phyloP scores from a whole-genome alignment of 495 filamentous ascomycete species.

The Endocarpon pusillum region DNA sequence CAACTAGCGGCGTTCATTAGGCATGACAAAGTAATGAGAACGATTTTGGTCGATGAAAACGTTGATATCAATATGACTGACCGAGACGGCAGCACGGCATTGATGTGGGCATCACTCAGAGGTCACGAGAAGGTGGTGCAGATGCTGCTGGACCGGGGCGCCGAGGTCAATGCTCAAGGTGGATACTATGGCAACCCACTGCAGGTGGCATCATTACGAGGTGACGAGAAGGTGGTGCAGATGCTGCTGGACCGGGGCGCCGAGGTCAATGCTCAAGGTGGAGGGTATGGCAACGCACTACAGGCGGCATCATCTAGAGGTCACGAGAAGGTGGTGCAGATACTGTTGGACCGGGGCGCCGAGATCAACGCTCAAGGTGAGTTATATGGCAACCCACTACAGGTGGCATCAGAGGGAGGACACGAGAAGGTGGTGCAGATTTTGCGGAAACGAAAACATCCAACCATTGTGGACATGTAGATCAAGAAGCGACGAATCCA shows the following conservation, averaged over 20 bases:
- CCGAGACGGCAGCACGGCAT: slow-evolving; percentile 13
- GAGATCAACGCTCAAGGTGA: slow-evolving; percentile 6
- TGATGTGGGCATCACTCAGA: slow-evolving; percentile 20
- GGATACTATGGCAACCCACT: no score
- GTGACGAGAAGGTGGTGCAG: no score
- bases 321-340: no score
- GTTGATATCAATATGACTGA: neutral
- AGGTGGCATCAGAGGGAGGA: slow-evolving; percentile 7
- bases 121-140: slow-evolving; percentile 24
- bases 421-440: slow-evolving; percentile 9
- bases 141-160: no score
- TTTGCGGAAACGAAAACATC: slow-evolving; percentile 9
- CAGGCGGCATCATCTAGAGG: no score
- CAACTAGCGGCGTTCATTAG: slow-evolving; percentile 1
- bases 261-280: no score
- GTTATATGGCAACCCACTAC: slow-evolving; percentile 7
- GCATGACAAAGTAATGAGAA: slow-evolving; percentile 3
- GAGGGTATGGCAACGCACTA: no score
- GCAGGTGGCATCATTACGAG: slow-evolving; percentile 16
- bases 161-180: no score
- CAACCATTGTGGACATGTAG: slow-evolving; percentile 10
- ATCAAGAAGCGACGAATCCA: no score
- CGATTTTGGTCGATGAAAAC: slow-evolving; percentile 1
- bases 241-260: no score
- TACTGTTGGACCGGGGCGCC: no score